A percentile compares a stretch with the other conserved stretches of the same genome.
phyloP scores from a whole-genome alignment of 768 basidiomycete species.

The Lactarius akahatsu region DNA sequence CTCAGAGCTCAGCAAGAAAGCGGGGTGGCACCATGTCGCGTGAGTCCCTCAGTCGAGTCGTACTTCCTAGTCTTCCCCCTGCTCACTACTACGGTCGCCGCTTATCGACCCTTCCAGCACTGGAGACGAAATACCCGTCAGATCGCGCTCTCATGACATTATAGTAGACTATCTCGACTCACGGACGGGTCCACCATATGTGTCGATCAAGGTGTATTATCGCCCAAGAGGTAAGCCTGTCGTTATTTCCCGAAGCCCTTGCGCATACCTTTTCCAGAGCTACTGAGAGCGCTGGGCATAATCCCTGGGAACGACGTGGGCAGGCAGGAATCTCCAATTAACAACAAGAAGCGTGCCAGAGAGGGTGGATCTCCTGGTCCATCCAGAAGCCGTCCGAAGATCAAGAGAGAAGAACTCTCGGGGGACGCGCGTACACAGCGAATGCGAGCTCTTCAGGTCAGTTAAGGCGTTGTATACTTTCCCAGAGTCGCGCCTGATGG shows the following conservation, averaged over 20 bases:
- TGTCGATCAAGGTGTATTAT: slow-evolving; percentile 5
- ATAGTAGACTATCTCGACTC: neutral
- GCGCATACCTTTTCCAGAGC: slow-evolving; percentile 2
- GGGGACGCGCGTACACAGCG: neutral
- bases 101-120: neutral
- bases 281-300: slow-evolving; percentile 22
- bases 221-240: slow-evolving; percentile 4
- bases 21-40: slow-evolving; percentile 16
- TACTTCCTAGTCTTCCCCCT: neutral
- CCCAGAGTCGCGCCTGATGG: neutral
- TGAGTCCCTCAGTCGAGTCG: neutral
- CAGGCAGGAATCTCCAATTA: neutral
- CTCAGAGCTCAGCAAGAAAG: slow-evolving; percentile 15
- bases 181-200: neutral
- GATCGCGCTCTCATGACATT: neutral
- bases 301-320: neutral
- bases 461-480: neutral
- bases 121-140: slow-evolving; percentile 6
- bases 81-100: neutral
- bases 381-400: neutral
- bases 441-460: slow-evolving; percentile 19
- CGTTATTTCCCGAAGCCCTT: neutral
- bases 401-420: slow-evolving; percentile 3
- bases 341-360: slow-evolving; percentile 12
- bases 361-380: slow-evolving; percentile 10